Conservation (phyloP, 106 monocot genomes). For the Narthecium ossifragum region DNA sequence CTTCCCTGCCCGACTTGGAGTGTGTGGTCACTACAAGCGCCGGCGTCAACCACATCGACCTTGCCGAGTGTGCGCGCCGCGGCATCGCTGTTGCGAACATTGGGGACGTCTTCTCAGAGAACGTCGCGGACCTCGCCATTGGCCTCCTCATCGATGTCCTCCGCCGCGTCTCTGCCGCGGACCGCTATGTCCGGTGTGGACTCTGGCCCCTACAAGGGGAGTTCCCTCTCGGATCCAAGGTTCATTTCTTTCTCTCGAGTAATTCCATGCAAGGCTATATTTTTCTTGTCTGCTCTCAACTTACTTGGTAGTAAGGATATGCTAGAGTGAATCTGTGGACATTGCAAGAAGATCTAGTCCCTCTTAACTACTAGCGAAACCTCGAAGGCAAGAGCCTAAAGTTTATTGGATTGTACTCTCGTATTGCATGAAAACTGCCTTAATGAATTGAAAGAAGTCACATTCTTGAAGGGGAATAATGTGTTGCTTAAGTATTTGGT, state of each 20-base stretch:
- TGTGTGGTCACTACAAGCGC: conserved; percentile 19
- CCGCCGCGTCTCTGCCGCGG: conserved; percentile 18
- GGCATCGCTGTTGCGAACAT: conserved; percentile 20
- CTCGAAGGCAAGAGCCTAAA: background rate
- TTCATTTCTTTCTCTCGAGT: background rate
- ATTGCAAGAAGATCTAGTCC: background rate
- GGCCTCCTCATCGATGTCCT: conserved; percentile 30
- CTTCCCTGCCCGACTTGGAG: conserved; percentile 19
- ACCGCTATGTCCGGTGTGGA: conserved; percentile 16
- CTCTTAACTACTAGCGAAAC: background rate
- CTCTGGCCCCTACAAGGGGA: conserved; percentile 7
- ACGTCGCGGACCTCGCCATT: conserved; percentile 29
- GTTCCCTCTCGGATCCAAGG: conserved; percentile 26
- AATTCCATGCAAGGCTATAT: background rate
- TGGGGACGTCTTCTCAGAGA: conserved; percentile 15
- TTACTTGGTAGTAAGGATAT: background rate
- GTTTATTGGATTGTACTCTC: background rate
- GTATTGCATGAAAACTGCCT: no score
- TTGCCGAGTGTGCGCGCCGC: conserved; percentile 35
- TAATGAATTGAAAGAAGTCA: no score
- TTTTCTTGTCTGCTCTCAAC: background rate
- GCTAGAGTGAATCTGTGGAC: background rate
- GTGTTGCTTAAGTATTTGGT: no score
- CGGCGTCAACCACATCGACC: conserved; percentile 42
- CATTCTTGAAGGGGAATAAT: no score